These are phyloP conservation scores for Extremus antarcticus DNA, from an alignment of 495 filamentous ascomycete genomes.

Conservation along the genomic window DNA sequence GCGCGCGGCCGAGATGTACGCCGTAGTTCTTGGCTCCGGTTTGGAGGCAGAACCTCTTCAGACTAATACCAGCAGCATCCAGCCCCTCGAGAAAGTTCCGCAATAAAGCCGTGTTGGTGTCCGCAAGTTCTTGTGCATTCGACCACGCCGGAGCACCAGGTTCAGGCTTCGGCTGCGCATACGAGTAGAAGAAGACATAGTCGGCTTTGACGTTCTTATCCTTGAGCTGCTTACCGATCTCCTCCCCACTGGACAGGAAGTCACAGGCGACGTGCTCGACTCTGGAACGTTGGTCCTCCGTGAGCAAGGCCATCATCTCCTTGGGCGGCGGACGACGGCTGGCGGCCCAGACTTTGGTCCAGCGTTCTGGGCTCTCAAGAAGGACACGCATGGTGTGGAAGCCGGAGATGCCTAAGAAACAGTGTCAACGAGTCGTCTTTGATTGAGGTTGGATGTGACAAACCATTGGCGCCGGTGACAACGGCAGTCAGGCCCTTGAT, in stretches of 20 bases:
- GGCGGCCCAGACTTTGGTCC: constrained; percentile 41
- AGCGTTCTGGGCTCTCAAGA: constrained; percentile 31
- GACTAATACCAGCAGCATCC: constrained; percentile 28
- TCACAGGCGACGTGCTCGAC: constrained; percentile 39
- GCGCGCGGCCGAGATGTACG: neutral
- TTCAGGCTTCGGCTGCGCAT: constrained; percentile 32
- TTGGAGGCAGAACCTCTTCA: constrained; percentile 39
- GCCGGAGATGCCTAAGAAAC: constrained; percentile 36
- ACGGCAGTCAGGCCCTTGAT: constrained; percentile 36
- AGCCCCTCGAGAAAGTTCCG: constrained; percentile 37
- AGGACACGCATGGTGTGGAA: constrained; percentile 38
- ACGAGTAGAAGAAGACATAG: constrained; percentile 42
- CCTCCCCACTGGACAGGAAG: constrained; percentile 31
- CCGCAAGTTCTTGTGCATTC: constrained; percentile 1
- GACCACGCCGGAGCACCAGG: neutral
- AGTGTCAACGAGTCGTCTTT: neutral
- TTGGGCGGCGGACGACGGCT: constrained; percentile 32
- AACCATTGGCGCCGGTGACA: constrained; percentile 30
- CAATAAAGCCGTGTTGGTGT: constrained; percentile 22
- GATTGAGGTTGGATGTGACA: neutral
- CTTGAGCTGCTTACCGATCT: constrained; percentile 30
- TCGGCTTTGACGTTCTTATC: constrained; percentile 30
- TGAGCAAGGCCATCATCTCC: constrained; percentile 3
- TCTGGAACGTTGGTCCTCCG: constrained; percentile 20
- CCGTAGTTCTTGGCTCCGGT: constrained; percentile 10